These are phyloP conservation scores for Priceomyces castillae DNA, from an alignment of 805 yeast genomes.

Conservation along the genomic window DNA sequence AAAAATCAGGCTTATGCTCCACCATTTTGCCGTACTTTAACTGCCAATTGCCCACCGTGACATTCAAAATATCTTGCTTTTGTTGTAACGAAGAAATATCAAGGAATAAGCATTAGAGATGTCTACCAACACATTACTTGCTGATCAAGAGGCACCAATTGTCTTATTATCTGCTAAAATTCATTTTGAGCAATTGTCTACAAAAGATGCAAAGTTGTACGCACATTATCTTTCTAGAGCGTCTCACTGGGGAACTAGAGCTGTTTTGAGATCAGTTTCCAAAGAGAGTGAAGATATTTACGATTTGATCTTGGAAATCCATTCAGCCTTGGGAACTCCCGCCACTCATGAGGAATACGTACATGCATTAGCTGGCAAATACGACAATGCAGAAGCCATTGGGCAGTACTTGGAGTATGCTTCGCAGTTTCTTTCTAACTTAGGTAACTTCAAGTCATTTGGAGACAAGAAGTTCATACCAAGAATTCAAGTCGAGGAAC, in stretches of 20 bases:
- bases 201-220: constrained; percentile 55
- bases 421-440: constrained; percentile 69
- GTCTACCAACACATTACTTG: constrained; percentile 19
- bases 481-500: constrained; percentile 44
- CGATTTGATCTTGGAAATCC: constrained; percentile 64
- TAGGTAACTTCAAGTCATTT: constrained; percentile 81
- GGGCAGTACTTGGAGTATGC: constrained; percentile 64
- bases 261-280: constrained; percentile 75
- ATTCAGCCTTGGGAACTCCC: constrained; percentile 49
- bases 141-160: constrained; percentile 45
- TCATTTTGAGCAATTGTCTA: constrained; percentile 64
- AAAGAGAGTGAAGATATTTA: constrained; percentile 76
- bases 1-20: not conserved
- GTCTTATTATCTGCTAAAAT: constrained; percentile 56
- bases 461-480: constrained; percentile 90
- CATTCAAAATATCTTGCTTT: no score
- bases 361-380: constrained; percentile 22
- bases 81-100: not conserved
- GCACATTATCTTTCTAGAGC: constrained; percentile 86
- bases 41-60: no score
- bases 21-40: no score
- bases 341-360: constrained; percentile 35
- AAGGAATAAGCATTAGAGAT: constrained; percentile 2
- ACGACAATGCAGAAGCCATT: constrained; percentile 35
- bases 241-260: constrained; percentile 79